Evolutionary conservation across 139 green algal genomes (phyloP), one percentile per base, ranked within the genome.

Genomic region (Coelastrella sp.): DNA sequence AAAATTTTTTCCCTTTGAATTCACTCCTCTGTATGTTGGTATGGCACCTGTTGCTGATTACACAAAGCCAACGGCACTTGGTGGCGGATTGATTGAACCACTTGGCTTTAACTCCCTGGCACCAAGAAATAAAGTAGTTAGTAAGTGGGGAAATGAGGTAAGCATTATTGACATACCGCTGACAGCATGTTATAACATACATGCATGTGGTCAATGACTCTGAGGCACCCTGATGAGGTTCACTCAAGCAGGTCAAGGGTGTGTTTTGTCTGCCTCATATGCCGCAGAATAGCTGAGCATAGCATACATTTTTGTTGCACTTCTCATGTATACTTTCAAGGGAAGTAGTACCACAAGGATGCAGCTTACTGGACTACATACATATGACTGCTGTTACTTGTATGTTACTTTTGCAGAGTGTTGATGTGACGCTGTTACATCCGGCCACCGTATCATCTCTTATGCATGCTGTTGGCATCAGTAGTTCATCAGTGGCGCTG

Each of bases 1-100:
- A 27, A 82, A 82, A 38, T 82, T 82, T 35, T 82, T 82, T 53
- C 75, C 75, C 17, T 82, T 82, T 71, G 75, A 82, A 37, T 82
- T 82, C 53, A 82, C 75, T 13, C 75, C 75, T 2, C 75, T 82
- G 53, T 82, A 82, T 23, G 51, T 69, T 34, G 75, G 75, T 53
- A 82, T 82, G 75, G 34, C 75, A 0, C 7, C 75, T 13, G 75
- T 72, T 25, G 75, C 75, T 19, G 75, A 69, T 35, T 82, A 82
- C 53, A 82, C 51, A 5, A 82, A 82, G 53, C 75, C 75, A 2
- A 72, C 53, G 37, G 75, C 53, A 9, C 53, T 82, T n/a, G 75
- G 75, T 25, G 75, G 75, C 3, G 75, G 75, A 2, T 37, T 71
- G 9, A 60, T 82, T 19, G 75, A 82, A 30, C 75, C 75, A 2